Evolutionary conservation across 495 filamentous ascomycete genomes (phyloP).

Genomic region (Hapsidospora chrysogenum): DNA sequence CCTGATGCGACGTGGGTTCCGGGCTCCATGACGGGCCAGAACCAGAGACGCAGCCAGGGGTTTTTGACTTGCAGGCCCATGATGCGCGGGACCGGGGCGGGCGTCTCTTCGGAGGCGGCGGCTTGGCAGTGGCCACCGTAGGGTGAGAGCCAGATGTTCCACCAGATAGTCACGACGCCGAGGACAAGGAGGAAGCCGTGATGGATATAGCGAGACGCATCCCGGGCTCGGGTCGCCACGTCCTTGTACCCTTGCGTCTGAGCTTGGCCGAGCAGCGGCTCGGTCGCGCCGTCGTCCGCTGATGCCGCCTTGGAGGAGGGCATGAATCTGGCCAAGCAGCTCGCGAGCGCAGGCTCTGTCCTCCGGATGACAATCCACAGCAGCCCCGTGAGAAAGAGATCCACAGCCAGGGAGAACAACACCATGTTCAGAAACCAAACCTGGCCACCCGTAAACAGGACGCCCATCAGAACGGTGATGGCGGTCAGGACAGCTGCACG

Average conservation of each 20-base stretch:
- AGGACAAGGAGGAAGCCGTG: conserved; percentile 9
- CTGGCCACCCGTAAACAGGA: conserved; percentile 7
- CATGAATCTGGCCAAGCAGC: conserved; percentile 6
- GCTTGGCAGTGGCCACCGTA: conserved; percentile 11
- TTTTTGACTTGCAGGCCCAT: neutral
- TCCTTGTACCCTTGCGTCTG: conserved; percentile 5
- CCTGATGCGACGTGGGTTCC: conserved; percentile 7
- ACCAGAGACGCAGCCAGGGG: conserved; percentile 11
- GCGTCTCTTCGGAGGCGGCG: neutral
- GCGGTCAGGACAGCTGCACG: conserved; percentile 12
- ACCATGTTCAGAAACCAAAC: conserved; percentile 17
- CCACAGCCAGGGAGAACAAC: conserved; percentile 14
- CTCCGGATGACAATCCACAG: conserved; percentile 11
- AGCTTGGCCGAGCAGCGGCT: conserved; percentile 8
- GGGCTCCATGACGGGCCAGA: conserved; percentile 6
- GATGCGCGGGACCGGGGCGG: neutral
- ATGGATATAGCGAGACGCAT: conserved; percentile 15
- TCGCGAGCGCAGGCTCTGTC: conserved; percentile 9
- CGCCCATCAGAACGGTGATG: conserved; percentile 5
- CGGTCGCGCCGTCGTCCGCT: conserved; percentile 3
- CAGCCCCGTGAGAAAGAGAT: conserved; percentile 15
- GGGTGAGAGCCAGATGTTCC: conserved; percentile 17
- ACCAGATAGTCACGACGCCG: conserved; percentile 13
- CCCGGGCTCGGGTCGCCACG: conserved; percentile 9
- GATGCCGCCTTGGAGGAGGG: neutral